phyloP scores from a whole-genome alignment of 2,329 filamentous ascomycete genomes.

The Colletotrichum sansevieriae region DNA sequence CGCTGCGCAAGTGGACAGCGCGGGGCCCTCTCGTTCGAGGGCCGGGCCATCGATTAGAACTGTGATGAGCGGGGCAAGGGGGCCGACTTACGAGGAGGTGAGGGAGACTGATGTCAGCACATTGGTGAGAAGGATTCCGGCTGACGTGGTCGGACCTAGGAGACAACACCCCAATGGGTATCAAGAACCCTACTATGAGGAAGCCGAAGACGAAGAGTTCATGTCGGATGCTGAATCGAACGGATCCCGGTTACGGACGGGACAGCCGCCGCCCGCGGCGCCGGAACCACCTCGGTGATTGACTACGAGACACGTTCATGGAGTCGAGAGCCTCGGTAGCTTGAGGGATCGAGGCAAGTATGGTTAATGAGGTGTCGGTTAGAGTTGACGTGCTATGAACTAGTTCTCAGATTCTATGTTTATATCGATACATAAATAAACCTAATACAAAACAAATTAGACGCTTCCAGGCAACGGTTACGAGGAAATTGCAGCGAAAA shows the following conservation, averaged over 20 bases:
- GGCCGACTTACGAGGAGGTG: constrained; percentile 3
- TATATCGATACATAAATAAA: too few species aligned
- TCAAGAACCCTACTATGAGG: constrained; percentile 8
- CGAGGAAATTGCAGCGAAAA: too few species aligned
- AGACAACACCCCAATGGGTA: constrained; percentile 9
- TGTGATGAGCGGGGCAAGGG: constrained; percentile 9
- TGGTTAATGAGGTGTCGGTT: too few species aligned
- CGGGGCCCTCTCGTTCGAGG: neutral
- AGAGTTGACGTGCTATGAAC: too few species aligned
- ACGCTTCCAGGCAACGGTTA: too few species aligned
- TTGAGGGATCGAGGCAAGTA: neutral
- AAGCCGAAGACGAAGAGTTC: neutral
- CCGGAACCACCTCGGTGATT: constrained; percentile 10
- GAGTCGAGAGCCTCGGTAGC: neutral
- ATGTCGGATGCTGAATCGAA: neutral
- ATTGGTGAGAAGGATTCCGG: constrained; percentile 1
- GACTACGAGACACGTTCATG: neutral
- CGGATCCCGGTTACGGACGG: neutral
- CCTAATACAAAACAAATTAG: too few species aligned
- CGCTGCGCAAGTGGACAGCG: neutral
- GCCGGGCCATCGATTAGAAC: neutral
- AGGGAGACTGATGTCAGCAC: neutral
- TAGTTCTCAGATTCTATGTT: too few species aligned
- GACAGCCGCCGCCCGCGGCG: neutral
- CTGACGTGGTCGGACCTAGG: constrained; percentile 8